phyloP scores from a whole-genome alignment of 75 land plant genomes.

The Ceratopteris richardii region DNA sequence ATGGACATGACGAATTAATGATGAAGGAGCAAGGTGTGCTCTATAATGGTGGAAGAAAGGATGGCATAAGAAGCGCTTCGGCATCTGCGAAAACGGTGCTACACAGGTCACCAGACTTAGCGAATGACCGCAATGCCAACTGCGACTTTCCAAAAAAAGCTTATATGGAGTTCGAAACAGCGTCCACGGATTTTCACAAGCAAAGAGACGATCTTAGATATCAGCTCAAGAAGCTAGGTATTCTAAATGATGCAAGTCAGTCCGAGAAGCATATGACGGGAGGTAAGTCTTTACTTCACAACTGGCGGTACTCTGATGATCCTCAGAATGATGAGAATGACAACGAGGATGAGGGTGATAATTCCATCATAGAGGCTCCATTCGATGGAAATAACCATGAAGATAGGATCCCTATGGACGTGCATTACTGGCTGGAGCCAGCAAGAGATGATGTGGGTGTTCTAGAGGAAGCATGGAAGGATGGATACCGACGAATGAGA shows the following conservation, averaged over 20 bases:
- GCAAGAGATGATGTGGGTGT: not conserved
- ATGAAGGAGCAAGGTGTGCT: not conserved
- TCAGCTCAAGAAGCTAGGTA: conserved; percentile 2
- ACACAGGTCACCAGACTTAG: not conserved
- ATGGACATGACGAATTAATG: not conserved
- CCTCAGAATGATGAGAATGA: not conserved
- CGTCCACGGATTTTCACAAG: not conserved
- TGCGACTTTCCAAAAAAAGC: not conserved
- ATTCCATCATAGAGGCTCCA: not conserved
- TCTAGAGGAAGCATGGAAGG: not conserved
- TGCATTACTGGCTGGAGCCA: not conserved
- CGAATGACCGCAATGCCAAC: not conserved
- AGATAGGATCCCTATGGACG: not conserved
- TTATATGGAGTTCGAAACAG: not conserved
- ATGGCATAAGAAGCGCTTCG: not conserved
- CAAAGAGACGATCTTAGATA: not conserved
- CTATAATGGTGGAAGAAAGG: no score
- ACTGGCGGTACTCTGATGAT: not conserved
- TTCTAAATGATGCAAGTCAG: not conserved
- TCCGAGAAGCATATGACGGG: not conserved
- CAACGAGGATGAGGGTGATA: no score
- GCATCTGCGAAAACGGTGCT: not conserved
- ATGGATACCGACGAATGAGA: not conserved
- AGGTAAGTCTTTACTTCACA: conserved; percentile 2
- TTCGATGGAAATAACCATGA: not conserved